A percentile compares a stretch with the other conserved stretches of the same genome.
These are phyloP conservation scores for Zymoseptoria pseudotritici DNA, from an alignment of 2,329 filamentous ascomycete species.

Conservation along the genomic window DNA sequence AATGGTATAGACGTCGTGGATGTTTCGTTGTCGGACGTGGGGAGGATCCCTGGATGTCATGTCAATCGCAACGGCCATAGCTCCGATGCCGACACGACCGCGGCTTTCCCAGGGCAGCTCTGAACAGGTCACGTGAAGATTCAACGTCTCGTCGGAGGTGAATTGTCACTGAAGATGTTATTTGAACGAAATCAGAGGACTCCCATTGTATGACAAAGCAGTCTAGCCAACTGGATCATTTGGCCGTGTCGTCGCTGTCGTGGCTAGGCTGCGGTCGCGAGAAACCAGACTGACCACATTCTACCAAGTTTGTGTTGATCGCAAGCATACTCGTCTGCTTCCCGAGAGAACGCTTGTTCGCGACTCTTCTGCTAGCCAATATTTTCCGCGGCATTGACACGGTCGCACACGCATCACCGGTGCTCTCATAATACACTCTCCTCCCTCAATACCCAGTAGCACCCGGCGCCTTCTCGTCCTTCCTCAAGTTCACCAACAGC, in stretches of 20 bases:
- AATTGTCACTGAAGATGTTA: not conserved
- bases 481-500: constrained; percentile 75
- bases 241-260: too few species aligned
- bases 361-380: not conserved
- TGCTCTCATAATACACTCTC: not conserved
- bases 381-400: not conserved
- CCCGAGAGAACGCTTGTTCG: too few species aligned
- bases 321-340: too few species aligned
- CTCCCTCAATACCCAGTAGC: constrained; percentile 36
- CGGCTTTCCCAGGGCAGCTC: not conserved
- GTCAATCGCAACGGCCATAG: not conserved
- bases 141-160: not conserved
- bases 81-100: not conserved
- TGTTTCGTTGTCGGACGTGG: not conserved
- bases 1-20: not conserved
- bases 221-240: too few species aligned
- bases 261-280: too few species aligned
- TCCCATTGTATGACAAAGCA: too few species aligned
- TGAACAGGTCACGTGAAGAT: not conserved
- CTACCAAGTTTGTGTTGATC: too few species aligned
- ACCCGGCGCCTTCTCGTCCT: constrained; percentile 79
- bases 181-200: not conserved
- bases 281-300: too few species aligned
- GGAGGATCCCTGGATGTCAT: not conserved
- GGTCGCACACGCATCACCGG: not conserved